Evolutionary conservation across 1,139 yeast genomes (phyloP), one percentile per base, ranked within the genome.

Genomic region (Taiozyma sp.): DNA sequence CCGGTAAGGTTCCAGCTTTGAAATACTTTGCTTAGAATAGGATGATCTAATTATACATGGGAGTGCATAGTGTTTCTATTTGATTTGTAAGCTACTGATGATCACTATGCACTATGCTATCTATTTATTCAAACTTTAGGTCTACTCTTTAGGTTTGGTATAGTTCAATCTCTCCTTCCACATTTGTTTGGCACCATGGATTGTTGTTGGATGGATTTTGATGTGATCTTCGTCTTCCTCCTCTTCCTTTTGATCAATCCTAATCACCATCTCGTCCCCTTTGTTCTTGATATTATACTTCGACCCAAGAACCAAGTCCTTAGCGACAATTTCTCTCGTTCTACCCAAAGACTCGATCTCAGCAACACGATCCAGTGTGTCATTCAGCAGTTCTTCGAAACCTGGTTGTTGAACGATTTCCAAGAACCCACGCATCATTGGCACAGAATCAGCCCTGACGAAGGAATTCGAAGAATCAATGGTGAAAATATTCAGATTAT

Each of bases 361-460:
- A 10, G 80, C 77, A 2, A 88, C 88, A 51, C 96, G 71, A 51
- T 83, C 82, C n/a, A 81, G 70, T 0, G 95, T 84, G 53, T 86
- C 89, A 19, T 78, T 76, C 40, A 88, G 69, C n/a, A 87, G 70
- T 51, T 83, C 79, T 51, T 85, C 85, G 61, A 88, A 88, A 23
- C 84, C 86, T 0, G 89, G 87, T 66, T 82, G 83, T 2, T 81
- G 70, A 0, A 86, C 87, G 50, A 88, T 85, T 62, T 88, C 96
- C 54, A 86, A 82, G 65, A 88, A 88, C 2, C 93, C 96, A 59
- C 92, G 78, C 96, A 88, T 87, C 96, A 88, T 87, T 1, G 95
- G 92, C 2, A 87, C 86, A 4, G 88, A 81, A 65, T 88, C 96
- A 0, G 96, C 93, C 42, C 87, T 71, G 3, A 88, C 96, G 52